phyloP scores from a whole-genome alignment of 805 yeast species.

The Aciculoconidium aculeatum region DNA sequence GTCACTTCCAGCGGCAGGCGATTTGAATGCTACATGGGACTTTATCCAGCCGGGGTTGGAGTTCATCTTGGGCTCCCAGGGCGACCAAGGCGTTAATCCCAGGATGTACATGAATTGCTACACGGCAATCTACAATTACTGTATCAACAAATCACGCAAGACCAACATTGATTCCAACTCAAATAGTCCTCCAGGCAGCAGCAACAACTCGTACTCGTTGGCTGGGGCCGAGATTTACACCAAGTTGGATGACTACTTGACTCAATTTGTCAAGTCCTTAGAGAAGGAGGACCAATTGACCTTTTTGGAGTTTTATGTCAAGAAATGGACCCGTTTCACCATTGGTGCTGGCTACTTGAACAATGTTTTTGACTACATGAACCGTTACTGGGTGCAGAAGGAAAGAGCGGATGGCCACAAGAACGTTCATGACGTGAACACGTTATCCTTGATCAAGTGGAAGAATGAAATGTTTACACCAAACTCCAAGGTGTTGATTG shows the following conservation, averaged over 20 bases:
- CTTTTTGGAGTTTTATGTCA: slow-evolving; percentile 76
- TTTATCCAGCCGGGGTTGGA: slow-evolving; percentile 73
- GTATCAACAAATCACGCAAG: slow-evolving; percentile 69
- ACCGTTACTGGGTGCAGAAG: slow-evolving; percentile 95
- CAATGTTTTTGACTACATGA: slow-evolving; percentile 92
- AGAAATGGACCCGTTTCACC: slow-evolving; percentile 83
- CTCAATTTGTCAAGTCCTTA: slow-evolving; percentile 48
- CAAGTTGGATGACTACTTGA: slow-evolving; percentile 62
- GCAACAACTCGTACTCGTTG: slow-evolving; percentile 44
- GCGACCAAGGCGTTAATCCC: slow-evolving; percentile 58
- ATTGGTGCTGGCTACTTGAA: slow-evolving; percentile 89
- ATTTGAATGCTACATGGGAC: slow-evolving; percentile 66
- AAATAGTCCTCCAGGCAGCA: no score
- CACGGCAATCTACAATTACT: slow-evolving; percentile 88
- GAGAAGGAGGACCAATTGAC: slow-evolving; percentile 50
- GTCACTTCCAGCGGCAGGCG: slow-evolving; percentile 51
- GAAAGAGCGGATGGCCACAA: slow-evolving; percentile 91
- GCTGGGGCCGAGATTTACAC: slow-evolving; percentile 89
- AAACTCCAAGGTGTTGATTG: slow-evolving; percentile 53
- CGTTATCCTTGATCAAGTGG: slow-evolving; percentile 86
- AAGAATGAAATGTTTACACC: slow-evolving; percentile 71
- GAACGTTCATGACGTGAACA: slow-evolving; percentile 86
- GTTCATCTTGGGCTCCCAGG: slow-evolving; percentile 64
- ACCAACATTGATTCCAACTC: slow-evolving; percentile 13
- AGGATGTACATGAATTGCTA: slow-evolving; percentile 83